Evolutionary conservation across 768 basidiomycete genomes (phyloP), one percentile per base, ranked within the genome.

Genomic region (Amanita exitialis): DNA sequence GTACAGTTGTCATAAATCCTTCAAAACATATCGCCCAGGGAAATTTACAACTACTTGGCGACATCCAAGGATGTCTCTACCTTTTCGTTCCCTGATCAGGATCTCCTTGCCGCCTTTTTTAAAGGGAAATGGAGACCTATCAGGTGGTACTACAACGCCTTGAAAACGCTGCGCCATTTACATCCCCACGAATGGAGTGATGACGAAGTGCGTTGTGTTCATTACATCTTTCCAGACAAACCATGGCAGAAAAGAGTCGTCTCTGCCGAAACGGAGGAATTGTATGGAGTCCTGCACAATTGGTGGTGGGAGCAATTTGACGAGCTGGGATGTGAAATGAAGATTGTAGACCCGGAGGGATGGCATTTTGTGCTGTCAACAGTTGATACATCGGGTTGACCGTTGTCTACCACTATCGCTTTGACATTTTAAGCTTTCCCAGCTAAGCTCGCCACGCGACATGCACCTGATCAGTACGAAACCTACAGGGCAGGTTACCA

Each of bases 391-490:
- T 28, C 15, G 16, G 27, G 39, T 48, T 55, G 56, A 20, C 38
- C 54, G 10, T 32, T 32, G 13, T 32, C 13, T 32, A 32, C 32
- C 32, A 32, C 32, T 32, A 32, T 32, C 32, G 13, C 32, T 13
- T 32, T 32, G 41, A 45, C 48, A 47, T 44, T 45, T 44, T 32
- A 49, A 34, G 52, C 20, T 38, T 9, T 18, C 72, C 62, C 86
- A 36, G 13, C 18, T 45, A 52, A 21, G 76, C 74, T 58, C 94
- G 74, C 95, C 95, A 98, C 10, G 90, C 73, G 34, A 97, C 86
- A 58, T 90, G 79, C 0, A 97, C 95, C 60, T 95, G 81, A 61
- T 98, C 95, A 6, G 95, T 98, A 55, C 95, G 79, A 69, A 87
- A 98, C 62, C 94, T 97, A 59, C 20, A 47, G 37, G 28, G n/a